A percentile compares a stretch with the other conserved stretches of the same genome.
phyloP scores from a whole-genome alignment of 148 eudicot species.

The Silene uniflora region DNA sequence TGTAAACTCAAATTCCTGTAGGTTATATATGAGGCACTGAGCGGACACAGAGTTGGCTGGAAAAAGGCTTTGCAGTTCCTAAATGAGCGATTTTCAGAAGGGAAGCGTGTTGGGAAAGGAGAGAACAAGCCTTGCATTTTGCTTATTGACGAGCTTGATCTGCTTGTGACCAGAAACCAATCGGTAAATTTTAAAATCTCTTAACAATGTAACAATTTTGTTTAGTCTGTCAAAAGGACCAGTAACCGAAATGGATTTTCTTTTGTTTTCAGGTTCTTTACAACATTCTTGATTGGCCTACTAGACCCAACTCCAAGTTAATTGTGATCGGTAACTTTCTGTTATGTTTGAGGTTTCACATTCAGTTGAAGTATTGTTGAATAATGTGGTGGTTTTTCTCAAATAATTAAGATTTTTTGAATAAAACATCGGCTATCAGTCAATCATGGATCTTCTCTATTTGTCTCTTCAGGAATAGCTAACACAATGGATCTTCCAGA shows the following conservation, averaged over 20 bases:
- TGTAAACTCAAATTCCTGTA: conserved; percentile 30
- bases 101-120: conserved; percentile 53
- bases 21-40: conserved; percentile 95
- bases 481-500: conserved; percentile 99
- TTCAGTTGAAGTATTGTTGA: neutral
- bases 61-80: conserved; percentile 85
- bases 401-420: neutral
- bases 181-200: conserved; percentile 42
- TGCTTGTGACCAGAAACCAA: conserved; percentile 92
- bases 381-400: neutral
- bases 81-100: conserved; percentile 82
- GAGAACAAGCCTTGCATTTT: conserved; percentile 83
- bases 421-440: conserved; percentile 2
- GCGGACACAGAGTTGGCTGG: conserved; percentile 88
- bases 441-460: neutral
- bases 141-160: conserved; percentile 95
- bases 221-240: neutral
- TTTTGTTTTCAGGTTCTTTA: conserved; percentile 66
- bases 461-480: conserved; percentile 69
- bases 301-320: conserved; percentile 84
- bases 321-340: conserved; percentile 70
- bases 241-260: neutral
- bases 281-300: conserved; percentile 99
- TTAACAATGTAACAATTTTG: neutral
- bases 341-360: conserved; percentile 3